Conservation (phyloP, 768 basidiomycete genomes). For the Mycena filopes region DNA sequence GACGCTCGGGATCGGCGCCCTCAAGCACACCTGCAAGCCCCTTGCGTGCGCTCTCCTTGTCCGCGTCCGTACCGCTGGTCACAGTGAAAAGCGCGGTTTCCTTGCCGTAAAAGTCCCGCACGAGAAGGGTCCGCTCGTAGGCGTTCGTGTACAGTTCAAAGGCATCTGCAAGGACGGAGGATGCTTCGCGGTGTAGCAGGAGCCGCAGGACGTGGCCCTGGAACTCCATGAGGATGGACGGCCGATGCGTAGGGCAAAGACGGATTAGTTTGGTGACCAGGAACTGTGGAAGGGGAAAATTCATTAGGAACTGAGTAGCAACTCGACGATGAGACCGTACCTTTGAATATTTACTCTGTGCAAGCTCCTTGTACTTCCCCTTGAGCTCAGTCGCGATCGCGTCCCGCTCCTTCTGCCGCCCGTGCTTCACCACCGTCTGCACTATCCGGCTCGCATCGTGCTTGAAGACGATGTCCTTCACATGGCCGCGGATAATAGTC, state of each 20-base stretch:
- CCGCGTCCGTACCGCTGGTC: slow-evolving; percentile 64
- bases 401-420: slow-evolving; percentile 77
- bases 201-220: slow-evolving; percentile 79
- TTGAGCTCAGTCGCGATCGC: slow-evolving; percentile 87
- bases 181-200: slow-evolving; percentile 86
- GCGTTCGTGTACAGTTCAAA: slow-evolving; percentile 90
- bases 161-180: slow-evolving; percentile 84
- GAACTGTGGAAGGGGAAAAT: slow-evolving; percentile 63
- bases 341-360: slow-evolving; percentile 92
- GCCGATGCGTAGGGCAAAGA: slow-evolving; percentile 77
- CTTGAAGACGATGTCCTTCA: slow-evolving; percentile 89
- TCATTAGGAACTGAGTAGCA: neutral
- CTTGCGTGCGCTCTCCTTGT: slow-evolving; percentile 71
- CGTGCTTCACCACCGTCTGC: slow-evolving; percentile 85
- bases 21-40: slow-evolving; percentile 78
- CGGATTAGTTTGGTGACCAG: slow-evolving; percentile 84
- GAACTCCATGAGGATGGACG: slow-evolving; percentile 82
- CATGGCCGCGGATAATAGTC: slow-evolving; percentile 79
- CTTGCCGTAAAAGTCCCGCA: slow-evolving; percentile 92
- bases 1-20: slow-evolving; percentile 68
- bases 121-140: slow-evolving; percentile 81
- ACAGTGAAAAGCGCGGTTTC: slow-evolving; percentile 80
- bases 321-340: slow-evolving; percentile 47
- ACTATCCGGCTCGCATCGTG: slow-evolving; percentile 92
- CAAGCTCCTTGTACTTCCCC: slow-evolving; percentile 80